phyloP scores from a whole-genome alignment of 2,329 filamentous ascomycete genomes.

The Penicillium brasilianum region DNA sequence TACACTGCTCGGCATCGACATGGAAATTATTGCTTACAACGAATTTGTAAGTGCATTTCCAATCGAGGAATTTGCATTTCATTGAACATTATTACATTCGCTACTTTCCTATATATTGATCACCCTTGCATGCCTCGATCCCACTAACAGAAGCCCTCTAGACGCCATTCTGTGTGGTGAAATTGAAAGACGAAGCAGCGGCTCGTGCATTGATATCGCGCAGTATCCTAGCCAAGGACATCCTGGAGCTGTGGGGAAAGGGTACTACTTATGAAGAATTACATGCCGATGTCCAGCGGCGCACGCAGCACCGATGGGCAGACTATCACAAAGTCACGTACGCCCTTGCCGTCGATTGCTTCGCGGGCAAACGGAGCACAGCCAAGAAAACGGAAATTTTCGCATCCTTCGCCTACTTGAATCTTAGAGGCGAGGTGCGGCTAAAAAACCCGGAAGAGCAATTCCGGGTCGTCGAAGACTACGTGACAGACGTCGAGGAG shows the following conservation, averaged over 20 bases:
- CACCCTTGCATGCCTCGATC: background rate
- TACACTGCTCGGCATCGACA: conserved; percentile 65
- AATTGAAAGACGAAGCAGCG: conserved; percentile 66
- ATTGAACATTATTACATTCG: background rate
- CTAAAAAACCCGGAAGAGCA: conserved; percentile 75
- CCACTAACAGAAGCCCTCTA: conserved; percentile 44
- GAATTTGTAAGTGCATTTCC: conserved; percentile 64
- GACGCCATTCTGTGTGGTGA: conserved; percentile 86
- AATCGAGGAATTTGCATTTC: conserved; percentile 2
- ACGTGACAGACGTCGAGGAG: conserved; percentile 56
- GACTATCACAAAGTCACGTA: conserved; percentile 71
- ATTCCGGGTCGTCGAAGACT: conserved; percentile 85
- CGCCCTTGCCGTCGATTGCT: conserved; percentile 84
- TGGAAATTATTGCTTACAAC: conserved; percentile 77
- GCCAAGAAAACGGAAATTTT: conserved; percentile 74
- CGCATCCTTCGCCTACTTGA: conserved; percentile 78
- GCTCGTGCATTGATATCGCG: conserved; percentile 72
- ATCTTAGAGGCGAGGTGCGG: conserved; percentile 75
- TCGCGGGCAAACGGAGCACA: conserved; percentile 71
- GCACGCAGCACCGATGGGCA: conserved; percentile 69
- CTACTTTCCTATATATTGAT: background rate
- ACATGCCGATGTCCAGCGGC: conserved; percentile 66
- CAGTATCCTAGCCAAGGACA: conserved; percentile 79
- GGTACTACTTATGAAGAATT: conserved; percentile 70
- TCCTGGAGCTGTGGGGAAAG: conserved; percentile 87